Evolutionary conservation across 1,284 basidiomycete species (phyloP), one percentile per base, ranked within the genome.

Genomic region (Lentinus polychrous): DNA sequence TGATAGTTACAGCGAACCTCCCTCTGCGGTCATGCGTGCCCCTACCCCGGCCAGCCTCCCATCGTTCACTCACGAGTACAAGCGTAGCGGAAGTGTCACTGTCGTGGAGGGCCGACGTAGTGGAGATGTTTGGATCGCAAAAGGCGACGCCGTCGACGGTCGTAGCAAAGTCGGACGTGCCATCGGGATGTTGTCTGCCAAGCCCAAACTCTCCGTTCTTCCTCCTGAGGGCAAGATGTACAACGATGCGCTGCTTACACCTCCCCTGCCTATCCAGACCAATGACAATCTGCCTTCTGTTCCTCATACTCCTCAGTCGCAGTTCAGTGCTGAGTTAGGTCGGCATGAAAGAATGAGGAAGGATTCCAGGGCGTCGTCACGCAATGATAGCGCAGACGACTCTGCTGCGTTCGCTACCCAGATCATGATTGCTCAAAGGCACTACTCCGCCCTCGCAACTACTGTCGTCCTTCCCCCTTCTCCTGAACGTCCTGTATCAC

Each of bases 371-470:
- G 65, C 71, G 2, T 79, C 76, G 49, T 78, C 79, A 11, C 71
- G 73, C 54, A 60, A 70, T 48, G 79, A 78, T 15, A 68, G 63
- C 15, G 68, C 57, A 1, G 76, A 79, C 38, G 81, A 79, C 27
- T 72, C 70, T 44, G 53, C 75, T 24, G 73, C 69, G 0, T 74
- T 71, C 52, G 71, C 72, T 6, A 76, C 75, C 34, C 68, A 67
- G 50, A 81, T 85, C 55, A 81, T 85, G 80, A 66, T 81, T 49
- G 83, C 81, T 0, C 79, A 84, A 57, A 71, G 78, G 40, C 82
- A 84, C 58, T 83, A 82, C 56, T 84, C 82, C 3, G 66, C 81
- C 1, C 66, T 84, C 42, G 83, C 82, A 0, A 78, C 76, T 50
- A 84, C 79, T 8, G 64, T 84, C 36, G 66, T 78, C 10, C 67